Percentiles rank a stretch among this genome's conserved stretches.
phyloP scores from a whole-genome alignment of 2,329 filamentous ascomycete species.

The Amauroascus niger region DNA sequence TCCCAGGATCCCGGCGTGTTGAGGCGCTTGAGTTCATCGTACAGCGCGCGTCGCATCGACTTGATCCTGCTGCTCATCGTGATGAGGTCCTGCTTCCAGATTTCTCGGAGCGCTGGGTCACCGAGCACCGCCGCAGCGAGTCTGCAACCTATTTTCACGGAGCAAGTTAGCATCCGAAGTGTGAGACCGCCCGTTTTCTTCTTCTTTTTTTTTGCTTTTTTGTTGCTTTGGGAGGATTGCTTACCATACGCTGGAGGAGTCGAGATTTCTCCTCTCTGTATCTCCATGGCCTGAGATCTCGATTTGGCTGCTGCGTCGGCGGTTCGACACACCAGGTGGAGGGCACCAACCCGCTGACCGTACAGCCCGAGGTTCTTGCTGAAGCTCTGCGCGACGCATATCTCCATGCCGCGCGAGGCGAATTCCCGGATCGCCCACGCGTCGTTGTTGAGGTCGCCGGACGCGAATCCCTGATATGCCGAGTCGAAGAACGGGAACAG shows the following conservation, averaged over 20 bases:
- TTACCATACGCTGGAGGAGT: slow-evolving; percentile 77
- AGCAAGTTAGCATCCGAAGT: neutral
- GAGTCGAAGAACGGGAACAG: slow-evolving; percentile 98
- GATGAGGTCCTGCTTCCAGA: slow-evolving; percentile 82
- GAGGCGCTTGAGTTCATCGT: slow-evolving; percentile 70
- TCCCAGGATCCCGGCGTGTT: slow-evolving; percentile 90
- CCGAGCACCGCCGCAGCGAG: slow-evolving; percentile 51
- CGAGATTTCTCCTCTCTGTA: slow-evolving; percentile 86
- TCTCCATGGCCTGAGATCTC: slow-evolving; percentile 72
- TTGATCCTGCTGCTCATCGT: slow-evolving; percentile 94
- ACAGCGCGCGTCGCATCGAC: slow-evolving; percentile 70
- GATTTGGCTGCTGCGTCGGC: slow-evolving; percentile 50
- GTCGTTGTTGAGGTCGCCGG: slow-evolving; percentile 74
- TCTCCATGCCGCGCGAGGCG: slow-evolving; percentile 71
- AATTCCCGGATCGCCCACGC: slow-evolving; percentile 87
- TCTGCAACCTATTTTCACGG: slow-evolving; percentile 14
- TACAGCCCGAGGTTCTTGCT: slow-evolving; percentile 70
- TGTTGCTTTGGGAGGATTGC: neutral
- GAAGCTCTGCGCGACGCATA: slow-evolving; percentile 50
- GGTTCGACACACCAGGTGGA: slow-evolving; percentile 50
- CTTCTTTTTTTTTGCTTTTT: neutral
- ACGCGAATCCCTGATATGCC: slow-evolving; percentile 95
- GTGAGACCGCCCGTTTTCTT: neutral
- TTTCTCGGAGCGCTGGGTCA: slow-evolving; percentile 62
- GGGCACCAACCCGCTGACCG: slow-evolving; percentile 86